These are phyloP conservation scores for Fusarium verticillioides DNA, from an alignment of 2,329 filamentous ascomycete species.

Conservation along the genomic window DNA sequence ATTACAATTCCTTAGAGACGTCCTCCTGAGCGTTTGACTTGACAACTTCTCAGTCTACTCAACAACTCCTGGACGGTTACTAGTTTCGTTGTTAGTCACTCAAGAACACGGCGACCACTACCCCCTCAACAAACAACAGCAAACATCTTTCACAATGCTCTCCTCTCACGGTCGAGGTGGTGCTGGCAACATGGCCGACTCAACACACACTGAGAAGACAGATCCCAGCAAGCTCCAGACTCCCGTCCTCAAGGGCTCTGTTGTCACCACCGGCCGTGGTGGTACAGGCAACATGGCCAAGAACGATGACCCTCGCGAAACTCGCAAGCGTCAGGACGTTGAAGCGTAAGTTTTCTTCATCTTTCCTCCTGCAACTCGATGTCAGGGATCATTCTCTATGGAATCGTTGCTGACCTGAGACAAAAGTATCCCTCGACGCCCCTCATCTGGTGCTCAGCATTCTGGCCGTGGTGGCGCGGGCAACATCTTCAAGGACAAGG, in stretches of 20 bases:
- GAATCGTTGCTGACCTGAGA: constrained; percentile 8
- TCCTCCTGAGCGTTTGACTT: not conserved
- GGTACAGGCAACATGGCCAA: constrained; percentile 88
- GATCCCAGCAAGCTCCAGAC: constrained; percentile 77
- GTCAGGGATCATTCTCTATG: not conserved
- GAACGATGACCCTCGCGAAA: constrained; percentile 76
- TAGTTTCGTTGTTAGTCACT: not conserved
- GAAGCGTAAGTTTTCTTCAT: constrained; percentile 65
- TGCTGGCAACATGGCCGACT: constrained; percentile 77
- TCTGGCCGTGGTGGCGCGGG: constrained; percentile 80
- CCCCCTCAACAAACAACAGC: not conserved
- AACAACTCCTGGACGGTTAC: not conserved
- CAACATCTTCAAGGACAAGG: constrained; percentile 69
- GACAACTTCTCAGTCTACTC: not conserved
- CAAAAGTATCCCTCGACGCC: constrained; percentile 63
- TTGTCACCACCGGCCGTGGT: constrained; percentile 90
- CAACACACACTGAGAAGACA: constrained; percentile 62
- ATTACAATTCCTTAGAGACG: not conserved
- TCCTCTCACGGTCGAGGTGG: constrained; percentile 81
- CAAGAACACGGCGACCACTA: not conserved
- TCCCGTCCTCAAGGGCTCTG: constrained; percentile 82
- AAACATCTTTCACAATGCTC: constrained; percentile 51
- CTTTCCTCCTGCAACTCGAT: not conserved
- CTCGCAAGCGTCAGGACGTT: constrained; percentile 86
- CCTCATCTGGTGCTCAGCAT: constrained; percentile 69